Evolutionary conservation across 169 alveolate species (phyloP), one percentile per base, ranked within the genome.

Genomic region (Plasmodium vinckei): DNA sequence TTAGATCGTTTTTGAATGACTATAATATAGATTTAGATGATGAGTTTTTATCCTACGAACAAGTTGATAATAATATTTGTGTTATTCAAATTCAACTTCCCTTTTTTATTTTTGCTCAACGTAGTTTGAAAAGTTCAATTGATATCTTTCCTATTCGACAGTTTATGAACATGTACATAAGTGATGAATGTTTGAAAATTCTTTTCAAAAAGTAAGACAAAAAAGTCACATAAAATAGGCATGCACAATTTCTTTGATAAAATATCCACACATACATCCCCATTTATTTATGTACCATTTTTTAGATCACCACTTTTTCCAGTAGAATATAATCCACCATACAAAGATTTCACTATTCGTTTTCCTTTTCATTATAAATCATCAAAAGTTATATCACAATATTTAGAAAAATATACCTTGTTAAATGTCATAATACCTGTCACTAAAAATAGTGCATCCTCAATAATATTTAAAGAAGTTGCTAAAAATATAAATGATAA

Each of bases 361-460:
- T 86, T 86, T 70, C 91, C 91, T 39, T 86, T 69, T 72, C 70
- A 86, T 33, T 86, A 46, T 42, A 87, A 86, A 59, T 44, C 91
- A 6, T 68, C 91, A 57, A 86, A 70, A 44, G 87, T 87, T 39
- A 25, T 57, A 39, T 69, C 91, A 15, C 91, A 86, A 19, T 86
- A 69, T 59, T 27, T 86, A 27, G 86, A 86, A 53, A 61, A 46
- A 71, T 70, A 69, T 59, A 64, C 69, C 56, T 87, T 86, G 44
- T 72, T 86, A 70, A 86, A 86, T 71, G 49, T 86, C 42, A 86
- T 86, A 49, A 60, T 86, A 69, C 91, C 91, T 9, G 91, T 86
- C 4, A 86, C 72, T 23, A 86, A 51, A 49, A 59, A 53, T 69
- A 42, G 60, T 33, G 59, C 68, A 19, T 17, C 33, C 2, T 86